Evolutionary conservation across 352 stramenopile genomes (phyloP).

Genomic region (Blastocystis hominis): DNA sequence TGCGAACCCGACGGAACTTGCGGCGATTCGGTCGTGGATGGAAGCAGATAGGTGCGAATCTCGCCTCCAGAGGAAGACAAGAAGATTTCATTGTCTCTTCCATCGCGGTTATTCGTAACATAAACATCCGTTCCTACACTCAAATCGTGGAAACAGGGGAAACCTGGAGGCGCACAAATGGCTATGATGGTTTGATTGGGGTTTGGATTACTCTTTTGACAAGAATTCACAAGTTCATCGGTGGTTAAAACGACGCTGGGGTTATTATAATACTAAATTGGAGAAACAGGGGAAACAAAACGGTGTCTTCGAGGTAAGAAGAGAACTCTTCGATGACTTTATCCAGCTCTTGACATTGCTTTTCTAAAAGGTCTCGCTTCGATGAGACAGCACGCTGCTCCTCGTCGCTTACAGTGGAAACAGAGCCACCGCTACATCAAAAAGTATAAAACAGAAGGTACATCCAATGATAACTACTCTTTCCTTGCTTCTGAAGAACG

Average conservation of each 20-base stretch:
- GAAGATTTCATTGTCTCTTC: constrained; percentile 52
- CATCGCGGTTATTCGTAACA: constrained; percentile 37
- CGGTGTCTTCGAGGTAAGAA: constrained; percentile 30
- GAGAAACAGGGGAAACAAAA: neutral
- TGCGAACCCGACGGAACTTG: neutral
- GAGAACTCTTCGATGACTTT: constrained; percentile 25
- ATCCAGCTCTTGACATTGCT: constrained; percentile 19
- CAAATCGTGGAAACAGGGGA: neutral
- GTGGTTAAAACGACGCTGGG: constrained; percentile 16
- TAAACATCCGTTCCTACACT: constrained; percentile 30
- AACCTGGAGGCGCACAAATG: constrained; percentile 39
- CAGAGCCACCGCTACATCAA: neutral
- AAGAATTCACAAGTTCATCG: constrained; percentile 24
- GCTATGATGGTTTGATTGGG: constrained; percentile 44
- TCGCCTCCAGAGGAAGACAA: constrained; percentile 13
- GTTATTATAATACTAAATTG: constrained; percentile 44
- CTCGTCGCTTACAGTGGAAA: neutral
- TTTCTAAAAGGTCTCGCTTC: neutral
- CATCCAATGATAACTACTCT: constrained; percentile 57
- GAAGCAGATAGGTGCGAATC: constrained; percentile 46
- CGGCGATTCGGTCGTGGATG: neutral
- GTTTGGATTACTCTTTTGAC: neutral
- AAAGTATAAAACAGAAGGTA: neutral
- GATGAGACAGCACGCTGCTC: neutral
- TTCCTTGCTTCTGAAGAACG: constrained; percentile 42